Conservation (phyloP, 768 basidiomycete genomes). For the Chalciporus pseudorubinellus region DNA sequence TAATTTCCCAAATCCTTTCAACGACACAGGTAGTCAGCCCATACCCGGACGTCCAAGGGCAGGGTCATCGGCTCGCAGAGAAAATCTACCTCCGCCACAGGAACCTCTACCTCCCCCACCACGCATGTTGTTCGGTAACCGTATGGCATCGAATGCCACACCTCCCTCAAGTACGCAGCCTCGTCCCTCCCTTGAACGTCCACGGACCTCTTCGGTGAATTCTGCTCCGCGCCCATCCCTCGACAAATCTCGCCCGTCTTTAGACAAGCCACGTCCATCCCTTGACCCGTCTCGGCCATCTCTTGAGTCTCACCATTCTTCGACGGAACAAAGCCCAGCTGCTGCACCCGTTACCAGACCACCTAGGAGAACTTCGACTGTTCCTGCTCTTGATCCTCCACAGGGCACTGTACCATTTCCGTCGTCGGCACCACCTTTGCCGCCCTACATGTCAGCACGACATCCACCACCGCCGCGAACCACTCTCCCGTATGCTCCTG, state of each 20-base stretch:
- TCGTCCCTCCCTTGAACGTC: conserved; percentile 17
- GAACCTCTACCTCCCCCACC: conserved; percentile 6
- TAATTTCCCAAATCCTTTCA: conserved; percentile 10
- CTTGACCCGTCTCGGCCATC: conserved; percentile 16
- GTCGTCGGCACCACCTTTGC: conserved; percentile 1
- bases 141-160: conserved; percentile 8
- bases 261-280: conserved; percentile 17
- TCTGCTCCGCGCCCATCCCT: conserved; percentile 16
- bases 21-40: conserved; percentile 9
- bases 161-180: conserved; percentile 9
- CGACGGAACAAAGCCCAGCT: conserved; percentile 1
- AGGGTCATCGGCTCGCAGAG: conserved; percentile 15
- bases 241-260: conserved; percentile 13
- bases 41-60: conserved; percentile 13
- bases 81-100: conserved; percentile 3
- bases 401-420: conserved; percentile 17
- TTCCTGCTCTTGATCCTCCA: conserved; percentile 12
- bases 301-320: conserved; percentile 8
- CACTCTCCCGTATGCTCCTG: conserved; percentile 1
- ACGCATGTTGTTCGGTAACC: conserved; percentile 8
- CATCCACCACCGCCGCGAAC: conserved; percentile 17
- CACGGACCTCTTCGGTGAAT: conserved; percentile 14
- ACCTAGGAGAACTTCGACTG: conserved; percentile 4
- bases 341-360: conserved; percentile 4
- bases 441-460: conserved; percentile 12